Base-by-base conservation (phyloP, 2,329 filamentous ascomycete genomes). In the Arthroderma sp. region DNA sequence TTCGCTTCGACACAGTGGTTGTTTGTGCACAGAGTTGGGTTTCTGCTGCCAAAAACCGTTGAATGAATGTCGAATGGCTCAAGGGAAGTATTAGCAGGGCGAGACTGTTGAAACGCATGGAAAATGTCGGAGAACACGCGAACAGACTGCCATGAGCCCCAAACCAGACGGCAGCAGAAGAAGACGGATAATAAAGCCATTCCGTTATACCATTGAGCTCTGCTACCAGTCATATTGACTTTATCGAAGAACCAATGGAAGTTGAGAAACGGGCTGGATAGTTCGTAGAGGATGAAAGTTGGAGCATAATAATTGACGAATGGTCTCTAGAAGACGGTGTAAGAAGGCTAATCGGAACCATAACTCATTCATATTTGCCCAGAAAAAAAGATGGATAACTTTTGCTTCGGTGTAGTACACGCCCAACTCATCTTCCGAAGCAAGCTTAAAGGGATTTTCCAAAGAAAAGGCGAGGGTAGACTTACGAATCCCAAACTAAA, bases 161-260 rank as follows among this genome's bases (percentile, higher is more conserved):
- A 81, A 50, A 78, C 55, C 22, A 81, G 66, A 44, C 77, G 74
- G 55, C 75, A 79, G 55, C 59, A 67, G 63, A 80, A 79, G 63
- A 81, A 81, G 40, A 71, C 72, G 36, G 57, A 53, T 40, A 80
- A 71, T 8, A 81, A 69, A 11, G 72, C 47, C 56, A 78, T 74
- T 53, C 77, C 77, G 55, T 81, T 81, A 57, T 79, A 73, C 63
- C 77, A 75, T 57, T 81, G 78, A 27, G 75, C 57, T 41, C 65
- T 69, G 41, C 71, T 73, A 43, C 78, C 78, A 4, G 78, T 81
- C 63, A 80, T 72, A 58, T 74, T 71, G 58, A 81, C 66, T 62
- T 81, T 81, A 58, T 81, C 78, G 56, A 76, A 75, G 66, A 81
- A 81, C 78, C 78, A 81, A 65, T 81, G 78, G 57, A 81, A 73